These are phyloP conservation scores for Hyphopichia burtonii DNA, from an alignment of 1,139 yeast species.

Conservation along the genomic window DNA sequence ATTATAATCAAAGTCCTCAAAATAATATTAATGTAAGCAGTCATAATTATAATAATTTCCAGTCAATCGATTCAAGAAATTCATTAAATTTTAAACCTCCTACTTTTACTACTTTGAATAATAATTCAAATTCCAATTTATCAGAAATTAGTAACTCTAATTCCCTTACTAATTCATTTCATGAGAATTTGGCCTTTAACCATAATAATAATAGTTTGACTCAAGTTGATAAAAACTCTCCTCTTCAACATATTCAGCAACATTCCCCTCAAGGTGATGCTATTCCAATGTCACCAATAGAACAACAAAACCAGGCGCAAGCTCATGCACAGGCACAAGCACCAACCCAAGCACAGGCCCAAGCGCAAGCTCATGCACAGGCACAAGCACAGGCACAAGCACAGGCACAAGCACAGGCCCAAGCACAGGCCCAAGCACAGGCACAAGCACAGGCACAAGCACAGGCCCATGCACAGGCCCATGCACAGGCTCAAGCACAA, in stretches of 20 bases:
- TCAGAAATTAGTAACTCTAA: constrained; percentile 31
- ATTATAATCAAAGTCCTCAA: neutral
- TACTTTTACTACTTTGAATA: constrained; percentile 43
- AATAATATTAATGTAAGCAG: neutral
- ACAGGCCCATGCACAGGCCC: neutral
- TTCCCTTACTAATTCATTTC: constrained; percentile 20
- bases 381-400: constrained; percentile 6
- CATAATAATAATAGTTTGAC: constrained; percentile 3
- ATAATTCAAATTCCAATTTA: constrained; percentile 41
- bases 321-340: constrained; percentile 6
- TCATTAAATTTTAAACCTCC: constrained; percentile 44
- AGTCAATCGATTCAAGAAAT: constrained; percentile 37
- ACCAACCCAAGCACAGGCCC: constrained; percentile 4
- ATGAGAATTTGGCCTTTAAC: constrained; percentile 2
- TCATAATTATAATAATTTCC: constrained; percentile 22
- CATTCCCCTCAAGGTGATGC: constrained; percentile 1
- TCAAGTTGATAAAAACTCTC: constrained; percentile 7
- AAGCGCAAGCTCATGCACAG: constrained; percentile 10
- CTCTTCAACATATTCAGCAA: constrained; percentile 6
- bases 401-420: no score
- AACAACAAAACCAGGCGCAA: constrained; percentile 7
- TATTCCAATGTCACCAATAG: neutral
- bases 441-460: constrained; percentile 10
- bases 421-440: constrained; percentile 7
- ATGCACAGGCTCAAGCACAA: constrained; percentile 1